phyloP scores from a whole-genome alignment of 805 yeast genomes.

The Candida ovalis region DNA sequence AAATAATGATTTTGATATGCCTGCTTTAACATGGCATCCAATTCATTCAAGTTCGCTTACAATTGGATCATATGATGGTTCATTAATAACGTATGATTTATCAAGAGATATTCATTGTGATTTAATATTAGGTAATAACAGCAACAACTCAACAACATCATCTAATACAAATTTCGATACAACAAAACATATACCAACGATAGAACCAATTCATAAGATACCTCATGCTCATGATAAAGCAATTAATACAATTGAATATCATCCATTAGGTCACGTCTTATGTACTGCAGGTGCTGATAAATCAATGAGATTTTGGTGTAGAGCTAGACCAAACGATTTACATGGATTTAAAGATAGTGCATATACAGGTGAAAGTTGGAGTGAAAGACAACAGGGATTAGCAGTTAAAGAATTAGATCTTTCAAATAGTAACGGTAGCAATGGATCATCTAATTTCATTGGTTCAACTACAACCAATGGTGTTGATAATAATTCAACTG shows the following conservation, averaged over 20 bases:
- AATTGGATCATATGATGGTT: constrained; percentile 87
- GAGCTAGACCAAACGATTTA: constrained; percentile 88
- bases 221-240: constrained; percentile 96
- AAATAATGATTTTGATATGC: constrained; percentile 70
- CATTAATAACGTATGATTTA: constrained; percentile 72
- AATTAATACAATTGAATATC: constrained; percentile 84
- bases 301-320: constrained; percentile 89
- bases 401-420: constrained; percentile 8
- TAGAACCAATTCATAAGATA: constrained; percentile 43
- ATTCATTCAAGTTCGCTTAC: constrained; percentile 73
- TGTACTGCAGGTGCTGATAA: constrained; percentile 94
- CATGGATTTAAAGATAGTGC: constrained; percentile 77
- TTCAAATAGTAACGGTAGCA: background rate
- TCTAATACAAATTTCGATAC: background rate
- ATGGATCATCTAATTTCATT: background rate
- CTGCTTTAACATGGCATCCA: constrained; percentile 92
- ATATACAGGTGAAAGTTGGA: constrained; percentile 47
- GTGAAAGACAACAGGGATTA: constrained; percentile 21
- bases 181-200: constrained; percentile 11
- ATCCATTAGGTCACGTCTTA: constrained; percentile 88
- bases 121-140: constrained; percentile 11
- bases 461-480: constrained; percentile 1
- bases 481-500: background rate
- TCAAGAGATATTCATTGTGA: constrained; percentile 45
- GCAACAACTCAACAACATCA: constrained; percentile 28